phyloP scores from a whole-genome alignment of 2,329 filamentous ascomycete genomes.

The Cladosporium sp. region DNA sequence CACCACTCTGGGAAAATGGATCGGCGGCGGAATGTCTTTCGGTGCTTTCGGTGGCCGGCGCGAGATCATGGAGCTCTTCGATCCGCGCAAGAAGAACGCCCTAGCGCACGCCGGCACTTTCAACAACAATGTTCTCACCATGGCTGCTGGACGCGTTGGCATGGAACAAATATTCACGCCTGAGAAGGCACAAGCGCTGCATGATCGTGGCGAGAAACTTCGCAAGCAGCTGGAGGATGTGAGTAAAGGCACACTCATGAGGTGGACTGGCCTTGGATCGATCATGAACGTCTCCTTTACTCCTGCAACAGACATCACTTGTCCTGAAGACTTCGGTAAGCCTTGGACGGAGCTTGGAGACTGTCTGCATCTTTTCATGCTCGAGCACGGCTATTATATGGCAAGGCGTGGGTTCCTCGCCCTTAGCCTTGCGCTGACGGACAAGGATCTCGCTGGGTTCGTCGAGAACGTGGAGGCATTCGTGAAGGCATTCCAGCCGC shows the following conservation, averaged over 20 bases:
- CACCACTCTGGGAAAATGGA: constrained; percentile 59
- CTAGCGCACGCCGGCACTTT: constrained; percentile 58
- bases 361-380: constrained; percentile 34
- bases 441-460: constrained; percentile 31
- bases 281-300: constrained; percentile 34
- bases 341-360: constrained; percentile 26
- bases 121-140: constrained; percentile 61
- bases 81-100: constrained; percentile 38
- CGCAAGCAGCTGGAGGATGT: constrained; percentile 23
- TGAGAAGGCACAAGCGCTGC: constrained; percentile 25
- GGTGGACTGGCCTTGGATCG: constrained; percentile 32
- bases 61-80: constrained; percentile 55
- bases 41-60: constrained; percentile 58
- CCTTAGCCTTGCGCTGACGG: constrained; percentile 30
- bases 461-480: constrained; percentile 12
- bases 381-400: constrained; percentile 34
- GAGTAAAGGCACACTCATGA: constrained; percentile 30
- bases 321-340: constrained; percentile 19
- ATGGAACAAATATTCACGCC: constrained; percentile 33
- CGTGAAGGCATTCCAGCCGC: background rate
- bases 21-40: constrained; percentile 61
- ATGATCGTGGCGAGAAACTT: constrained; percentile 29
- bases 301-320: constrained; percentile 22
- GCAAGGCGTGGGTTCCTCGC: constrained; percentile 32
- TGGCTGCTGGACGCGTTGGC: constrained; percentile 48